Base-by-base conservation (phyloP, 164 flowering plant genomes). In the Magnolia sinica region DNA sequence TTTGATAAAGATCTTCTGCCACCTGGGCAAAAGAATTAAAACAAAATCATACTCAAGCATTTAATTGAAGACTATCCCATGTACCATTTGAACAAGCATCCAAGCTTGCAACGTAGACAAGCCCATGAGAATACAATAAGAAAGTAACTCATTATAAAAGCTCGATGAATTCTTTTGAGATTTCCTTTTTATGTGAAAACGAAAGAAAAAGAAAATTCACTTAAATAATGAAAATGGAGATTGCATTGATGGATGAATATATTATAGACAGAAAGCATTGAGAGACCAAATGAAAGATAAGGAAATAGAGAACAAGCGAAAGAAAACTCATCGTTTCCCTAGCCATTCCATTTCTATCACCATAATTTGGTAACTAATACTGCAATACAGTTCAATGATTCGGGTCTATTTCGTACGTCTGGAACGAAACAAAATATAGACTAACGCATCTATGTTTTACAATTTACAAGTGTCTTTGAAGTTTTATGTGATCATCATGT, bases 1-100 rank as follows among this genome's bases (percentile, higher is more conserved):
- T 83, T 82, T 92, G 98, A 77, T 96, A 96, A 2, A 96, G 88
- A n/a, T 96, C 99, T 85, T 96, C 99, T 55, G 99, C 99, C 20
- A 96, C 99, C 99, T 95, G 75, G 50, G 20, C 37, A 1, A 23
- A 10, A 63, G 45, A 64, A 72, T 6, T 23, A 9, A 50, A 72
- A n/a, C 61, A 52, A 68, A 68, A 37, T 68, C 69, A 66, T 66
- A 22, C 31, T 11, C 45, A 20, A 66, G 69, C 31, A 8, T 20
- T 23, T 27, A 66, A 61, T 61, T 18, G 65, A 20, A 20, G 20
- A 61, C 20, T 20, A 3, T 31, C 37, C 19, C 18, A 61, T 61
- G 20, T 24, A 29, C 72, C 72, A 71, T 23, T 20, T 6, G 50
- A 50, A 71, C 73, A 49, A 50, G 59, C 50, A 71, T 14, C 50